Conservation (phyloP, 2,329 filamentous ascomycete genomes). For the Fusarium sp. region DNA sequence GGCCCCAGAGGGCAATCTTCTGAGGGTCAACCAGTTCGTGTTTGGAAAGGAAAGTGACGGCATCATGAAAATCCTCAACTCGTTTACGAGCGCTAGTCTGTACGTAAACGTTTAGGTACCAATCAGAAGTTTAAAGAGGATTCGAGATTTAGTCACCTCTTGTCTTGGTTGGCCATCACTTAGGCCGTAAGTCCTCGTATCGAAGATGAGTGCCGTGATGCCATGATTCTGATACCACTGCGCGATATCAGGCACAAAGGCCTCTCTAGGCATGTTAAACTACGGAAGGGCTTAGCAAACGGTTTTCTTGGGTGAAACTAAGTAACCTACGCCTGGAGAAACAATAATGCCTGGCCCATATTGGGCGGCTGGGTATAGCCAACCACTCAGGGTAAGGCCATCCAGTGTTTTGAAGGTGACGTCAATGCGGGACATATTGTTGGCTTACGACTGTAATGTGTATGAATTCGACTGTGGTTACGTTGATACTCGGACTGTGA, state of each 20-base stretch:
- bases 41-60: not conserved
- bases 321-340: not conserved
- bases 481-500: not conserved
- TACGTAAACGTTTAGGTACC: rapidly evolving
- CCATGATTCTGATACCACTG: not conserved
- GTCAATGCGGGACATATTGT: not conserved
- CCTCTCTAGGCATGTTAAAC: not conserved
- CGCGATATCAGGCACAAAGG: not conserved
- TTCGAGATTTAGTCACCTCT: not conserved
- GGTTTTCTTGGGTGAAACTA: rapidly evolving
- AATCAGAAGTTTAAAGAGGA: rapidly evolving
- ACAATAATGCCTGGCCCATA: not conserved
- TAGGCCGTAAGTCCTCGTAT: not conserved
- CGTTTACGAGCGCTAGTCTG: not conserved
- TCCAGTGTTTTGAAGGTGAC: not conserved
- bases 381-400: not conserved
- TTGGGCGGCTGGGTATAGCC: not conserved
- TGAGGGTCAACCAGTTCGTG: not conserved
- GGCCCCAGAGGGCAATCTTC: not conserved
- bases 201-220: not conserved
- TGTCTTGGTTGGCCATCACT: not conserved
- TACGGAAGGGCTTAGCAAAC: not conserved
- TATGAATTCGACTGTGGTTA: not conserved
- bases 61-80: not conserved
- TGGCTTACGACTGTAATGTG: not conserved